Conservation (phyloP, 2,329 filamentous ascomycete species). For the Ophiostoma ulmi region DNA sequence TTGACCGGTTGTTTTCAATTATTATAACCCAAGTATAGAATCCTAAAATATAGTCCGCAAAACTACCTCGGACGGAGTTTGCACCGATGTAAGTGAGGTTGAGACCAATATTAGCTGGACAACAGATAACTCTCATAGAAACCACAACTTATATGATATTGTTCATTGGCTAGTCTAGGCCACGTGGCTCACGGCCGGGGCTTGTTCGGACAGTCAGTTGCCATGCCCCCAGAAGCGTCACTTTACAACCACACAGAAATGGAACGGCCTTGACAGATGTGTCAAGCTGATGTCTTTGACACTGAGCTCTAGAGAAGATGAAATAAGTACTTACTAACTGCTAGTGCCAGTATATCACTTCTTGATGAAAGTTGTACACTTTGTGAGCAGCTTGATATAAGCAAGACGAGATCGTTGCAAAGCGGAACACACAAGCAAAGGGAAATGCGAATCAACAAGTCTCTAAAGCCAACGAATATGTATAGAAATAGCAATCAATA, state of each 20-base stretch:
- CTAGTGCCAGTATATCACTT: too few species aligned
- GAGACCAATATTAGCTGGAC: background rate
- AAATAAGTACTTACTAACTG: too few species aligned
- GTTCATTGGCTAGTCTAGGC: background rate
- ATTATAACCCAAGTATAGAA: background rate
- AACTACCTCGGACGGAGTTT: background rate
- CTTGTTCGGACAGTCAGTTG: background rate
- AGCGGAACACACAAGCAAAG: background rate
- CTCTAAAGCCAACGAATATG: background rate
- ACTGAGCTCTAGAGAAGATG: background rate
- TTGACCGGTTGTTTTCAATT: background rate
- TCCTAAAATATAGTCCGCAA: background rate
- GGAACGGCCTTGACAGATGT: background rate
- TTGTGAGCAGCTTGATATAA: background rate
- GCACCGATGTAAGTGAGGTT: background rate
- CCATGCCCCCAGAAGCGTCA: background rate
- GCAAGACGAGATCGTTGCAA: background rate
- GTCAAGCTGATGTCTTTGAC: background rate
- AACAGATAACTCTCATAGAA: background rate
- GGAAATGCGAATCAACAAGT: background rate
- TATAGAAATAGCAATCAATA: background rate
- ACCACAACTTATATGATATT: background rate
- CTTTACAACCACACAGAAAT: background rate
- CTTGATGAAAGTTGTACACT: background rate
- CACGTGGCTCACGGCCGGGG: background rate